Conservation (phyloP, 148 eudicot species). For the Rhododendron kiyosumense region DNA sequence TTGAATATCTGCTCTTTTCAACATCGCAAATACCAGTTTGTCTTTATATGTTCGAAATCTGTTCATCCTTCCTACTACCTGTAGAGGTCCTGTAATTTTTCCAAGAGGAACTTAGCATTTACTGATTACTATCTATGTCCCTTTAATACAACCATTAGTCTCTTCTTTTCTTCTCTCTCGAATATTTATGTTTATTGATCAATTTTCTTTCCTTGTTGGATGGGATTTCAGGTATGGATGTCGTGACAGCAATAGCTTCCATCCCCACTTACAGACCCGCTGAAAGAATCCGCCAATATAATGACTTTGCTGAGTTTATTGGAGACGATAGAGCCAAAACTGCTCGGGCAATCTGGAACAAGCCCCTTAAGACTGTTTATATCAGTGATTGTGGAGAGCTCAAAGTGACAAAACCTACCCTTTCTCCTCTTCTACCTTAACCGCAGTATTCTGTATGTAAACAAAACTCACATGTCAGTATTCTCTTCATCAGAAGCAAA, state of each 20-base stretch:
- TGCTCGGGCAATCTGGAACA: slow-evolving; percentile 80
- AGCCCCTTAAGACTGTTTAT: slow-evolving; percentile 73
- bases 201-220: not conserved
- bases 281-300: slow-evolving; percentile 67
- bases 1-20: not conserved
- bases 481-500: not conserved
- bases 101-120: not conserved
- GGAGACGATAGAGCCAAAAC: slow-evolving; percentile 90
- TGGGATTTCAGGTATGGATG: slow-evolving; percentile 64
- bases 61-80: not conserved
- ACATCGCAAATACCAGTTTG: not conserved
- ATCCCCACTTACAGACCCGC: slow-evolving; percentile 78
- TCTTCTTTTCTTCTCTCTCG: not conserved
- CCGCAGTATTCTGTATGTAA: not conserved
- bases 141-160: not conserved
- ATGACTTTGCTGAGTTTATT: slow-evolving; percentile 76
- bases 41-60: not conserved
- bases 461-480: not conserved
- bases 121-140: not conserved
- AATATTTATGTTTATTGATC: not conserved
- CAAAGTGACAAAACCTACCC: slow-evolving; percentile 68
- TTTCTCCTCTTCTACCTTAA: slow-evolving; percentile 79
- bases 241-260: slow-evolving; percentile 67
- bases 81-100: not conserved
- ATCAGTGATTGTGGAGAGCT: slow-evolving; percentile 86